Base-by-base conservation (phyloP, 805 yeast genomes). In the Pichia cephalocereana region DNA sequence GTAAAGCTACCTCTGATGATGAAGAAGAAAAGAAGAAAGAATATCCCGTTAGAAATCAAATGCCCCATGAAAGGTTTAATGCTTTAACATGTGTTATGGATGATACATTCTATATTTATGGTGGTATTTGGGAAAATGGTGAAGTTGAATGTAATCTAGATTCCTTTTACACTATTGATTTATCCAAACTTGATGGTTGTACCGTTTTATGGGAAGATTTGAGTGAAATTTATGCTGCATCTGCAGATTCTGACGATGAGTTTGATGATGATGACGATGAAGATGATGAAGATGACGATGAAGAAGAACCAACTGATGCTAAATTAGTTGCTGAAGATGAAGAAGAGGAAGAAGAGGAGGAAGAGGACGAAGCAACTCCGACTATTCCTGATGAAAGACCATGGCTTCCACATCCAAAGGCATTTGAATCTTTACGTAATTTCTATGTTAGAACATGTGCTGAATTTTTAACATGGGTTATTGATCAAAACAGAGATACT, bases 361-460 rank as follows among this genome's bases (percentile, higher is more conserved):
- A 73, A 14, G 77, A 63, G 2, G 82, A 72, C 42, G 83, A 72
- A 31, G 80, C 72, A 4, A 83, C 77, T 52, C 81, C 79, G 42
- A 86, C 80, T 53, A 77, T 83, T 56, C 95, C 96, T 17, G 99
- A 91, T 65, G 85, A 83, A 41, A 79, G 96, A 63, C 96, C 99
- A 17, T 91, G 96, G 96, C 74, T 91, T 47, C 97, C 98, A 43
- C 97, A 90, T 63, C 99, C 99, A 36, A 89, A 90, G 60, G 83
- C 96, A 8, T 93, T 91, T 59, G 98, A 91, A 68, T 69, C 79
- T 2, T 70, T 91, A 51, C 80, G 96, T 56, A 82, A 79, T 2
- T 91, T 91, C 68, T 91, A 93, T 64, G 70, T 83, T 23, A 82
- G 96, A 60, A 80, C 95, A 1, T 95, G 96, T 49, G 82, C 91